Conservation (phyloP, 108 stramenopile genomes). For the Skeletonema tropicum region DNA sequence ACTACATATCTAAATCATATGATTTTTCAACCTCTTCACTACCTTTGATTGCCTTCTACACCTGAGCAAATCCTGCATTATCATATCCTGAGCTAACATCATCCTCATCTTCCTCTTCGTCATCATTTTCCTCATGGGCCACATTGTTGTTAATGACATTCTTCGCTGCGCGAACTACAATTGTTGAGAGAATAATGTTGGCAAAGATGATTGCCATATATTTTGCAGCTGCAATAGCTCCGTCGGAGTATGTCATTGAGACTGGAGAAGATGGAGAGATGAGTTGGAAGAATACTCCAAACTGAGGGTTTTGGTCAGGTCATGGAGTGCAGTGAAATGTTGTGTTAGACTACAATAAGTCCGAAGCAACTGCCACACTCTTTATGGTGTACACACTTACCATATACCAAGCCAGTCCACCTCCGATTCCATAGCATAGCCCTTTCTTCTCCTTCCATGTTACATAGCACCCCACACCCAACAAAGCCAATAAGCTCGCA, state of each 20-base stretch:
- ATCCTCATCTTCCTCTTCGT: too few relatives aligned
- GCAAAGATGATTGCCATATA: background rate
- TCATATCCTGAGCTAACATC: too few relatives aligned
- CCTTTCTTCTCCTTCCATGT: background rate
- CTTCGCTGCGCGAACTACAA: too few relatives aligned
- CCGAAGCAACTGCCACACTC: too few relatives aligned
- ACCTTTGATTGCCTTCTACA: background rate
- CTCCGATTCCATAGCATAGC: background rate
- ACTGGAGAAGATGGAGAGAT: background rate
- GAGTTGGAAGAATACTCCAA: background rate
- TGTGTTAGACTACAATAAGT: too few relatives aligned
- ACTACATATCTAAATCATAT: too few relatives aligned
- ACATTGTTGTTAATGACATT: too few relatives aligned
- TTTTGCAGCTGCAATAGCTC: background rate
- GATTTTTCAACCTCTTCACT: too few relatives aligned
- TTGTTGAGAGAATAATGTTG: too few relatives aligned
- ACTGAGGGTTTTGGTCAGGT: background rate
- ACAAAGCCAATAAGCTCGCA: background rate
- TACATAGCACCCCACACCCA: background rate
- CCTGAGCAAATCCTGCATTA: background rate
- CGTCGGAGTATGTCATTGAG: background rate
- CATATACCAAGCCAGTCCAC: background rate
- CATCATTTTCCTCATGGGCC: too few relatives aligned
- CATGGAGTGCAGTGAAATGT: background rate
- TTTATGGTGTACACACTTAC: background rate